Conservation (phyloP, 176 grass and related monocot species). For the Triticum aestivum region DNA sequence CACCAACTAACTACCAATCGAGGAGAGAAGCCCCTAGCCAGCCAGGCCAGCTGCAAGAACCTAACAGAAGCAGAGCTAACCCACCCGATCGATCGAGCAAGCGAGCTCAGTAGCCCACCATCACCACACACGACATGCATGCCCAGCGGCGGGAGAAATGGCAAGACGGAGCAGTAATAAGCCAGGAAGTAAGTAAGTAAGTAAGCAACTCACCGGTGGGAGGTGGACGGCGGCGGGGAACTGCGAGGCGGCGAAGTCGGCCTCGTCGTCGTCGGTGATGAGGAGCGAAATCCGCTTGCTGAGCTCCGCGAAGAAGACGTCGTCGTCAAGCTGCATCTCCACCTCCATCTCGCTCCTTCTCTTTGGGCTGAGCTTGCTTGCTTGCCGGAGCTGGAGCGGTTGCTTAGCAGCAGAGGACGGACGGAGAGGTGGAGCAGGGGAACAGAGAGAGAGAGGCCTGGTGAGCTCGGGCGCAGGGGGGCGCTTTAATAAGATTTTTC, state of each 20-base stretch:
- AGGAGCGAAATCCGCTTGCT: conserved; percentile 95
- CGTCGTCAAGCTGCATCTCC: conserved; percentile 68
- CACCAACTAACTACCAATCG: conserved; percentile 15
- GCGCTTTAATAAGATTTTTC: conserved; percentile 37
- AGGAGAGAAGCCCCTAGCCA: not conserved
- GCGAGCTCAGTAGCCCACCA: not conserved
- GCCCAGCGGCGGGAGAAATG: not conserved
- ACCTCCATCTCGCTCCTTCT: conserved; percentile 22
- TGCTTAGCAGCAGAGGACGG: not conserved
- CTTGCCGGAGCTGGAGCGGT: not conserved
- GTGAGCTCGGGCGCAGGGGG: conserved; percentile 2
- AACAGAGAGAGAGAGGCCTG: not conserved
- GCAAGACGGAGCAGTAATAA: not conserved
- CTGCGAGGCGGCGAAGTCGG: conserved; percentile 48
- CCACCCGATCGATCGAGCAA: not conserved
- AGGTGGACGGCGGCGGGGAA: conserved; percentile 36
- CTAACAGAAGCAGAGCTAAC: conserved; percentile 24
- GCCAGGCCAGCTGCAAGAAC: conserved; percentile 4
- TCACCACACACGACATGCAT: not conserved
- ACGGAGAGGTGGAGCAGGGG: not conserved
- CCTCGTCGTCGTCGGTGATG: conserved; percentile 93
- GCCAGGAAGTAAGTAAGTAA: too few relatives aligned
- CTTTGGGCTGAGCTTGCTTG: not conserved
- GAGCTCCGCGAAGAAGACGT: conserved; percentile 92
- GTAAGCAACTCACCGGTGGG: conserved; percentile 30